Evolutionary conservation across 2,329 filamentous ascomycete species (phyloP), one percentile per base, ranked within the genome.

Genomic region (Fusarium sororula): DNA sequence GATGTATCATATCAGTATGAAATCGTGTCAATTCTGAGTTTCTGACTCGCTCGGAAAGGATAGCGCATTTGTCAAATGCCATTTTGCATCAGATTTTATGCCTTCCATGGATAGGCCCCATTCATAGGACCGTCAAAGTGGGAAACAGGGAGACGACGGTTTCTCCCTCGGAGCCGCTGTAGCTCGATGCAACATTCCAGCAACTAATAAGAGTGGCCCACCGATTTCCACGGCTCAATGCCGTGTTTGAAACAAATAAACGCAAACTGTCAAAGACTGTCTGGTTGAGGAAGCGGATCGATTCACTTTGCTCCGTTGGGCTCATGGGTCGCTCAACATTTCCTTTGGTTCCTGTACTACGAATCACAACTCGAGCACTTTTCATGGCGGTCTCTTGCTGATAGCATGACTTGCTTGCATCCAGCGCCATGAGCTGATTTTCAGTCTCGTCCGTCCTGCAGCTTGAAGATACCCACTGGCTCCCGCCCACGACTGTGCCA

Each of bases 361-460:
- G 48, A 47, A 30, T 35, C 42, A 72, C 45, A 30, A 35, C 56
- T 28, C 24, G 35, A 58, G 37, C 26, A 37, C 42, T 58, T 39
- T 58, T 51, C 54, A 62, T 39, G 41, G 32, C 39, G 12, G 38
- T 61, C 55, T 38, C 70, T 55, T 75, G 45, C 66, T 74, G 73
- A 78, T 70, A 69, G 63, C 69, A 78, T 76, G 72, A 74, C 75
- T 72, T 77, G 56, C 64, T 73, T 78, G 72, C 68, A 66, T 55
- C 65, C 66, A 73, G 56, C 73, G 69, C 75, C 67, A 78, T 78
- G 75, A 65, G 67, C 72, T 76, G 73, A 78, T 75, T 72, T 47
- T 62, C 56, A 74, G 70, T 72, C 75, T 76, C 63, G 50, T 63
- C 62, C 47, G 51, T 68, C 59, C 64, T 73, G 63, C 66, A 75